Evolutionary conservation across 2,329 filamentous ascomycete species (phyloP).

Genomic region (Atkinsonella texensis): DNA sequence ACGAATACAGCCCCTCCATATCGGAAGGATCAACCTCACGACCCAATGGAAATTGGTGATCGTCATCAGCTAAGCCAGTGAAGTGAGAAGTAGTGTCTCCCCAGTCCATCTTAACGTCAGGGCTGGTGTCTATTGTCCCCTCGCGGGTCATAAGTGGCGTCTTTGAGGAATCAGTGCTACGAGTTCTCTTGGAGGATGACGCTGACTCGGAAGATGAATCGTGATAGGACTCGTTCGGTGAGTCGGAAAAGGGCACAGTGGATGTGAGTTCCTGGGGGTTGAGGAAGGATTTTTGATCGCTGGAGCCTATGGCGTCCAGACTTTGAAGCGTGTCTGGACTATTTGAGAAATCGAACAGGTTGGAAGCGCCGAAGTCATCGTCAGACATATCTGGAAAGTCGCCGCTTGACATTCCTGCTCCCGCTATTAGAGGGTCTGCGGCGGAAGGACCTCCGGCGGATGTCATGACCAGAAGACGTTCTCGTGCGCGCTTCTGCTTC

Average conservation of each 20-base stretch:
- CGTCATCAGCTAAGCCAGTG: constrained; percentile 25
- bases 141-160: constrained; percentile 29
- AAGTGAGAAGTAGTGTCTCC: constrained; percentile 17
- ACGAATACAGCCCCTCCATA: constrained; percentile 19
- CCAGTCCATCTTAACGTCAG: constrained; percentile 32
- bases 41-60: constrained; percentile 24
- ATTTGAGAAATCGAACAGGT: constrained; percentile 24
- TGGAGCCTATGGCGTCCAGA: constrained; percentile 18
- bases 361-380: constrained; percentile 22
- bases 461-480: constrained; percentile 23
- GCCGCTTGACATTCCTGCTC: constrained; percentile 24
- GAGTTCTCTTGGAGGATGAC: constrained; percentile 33
- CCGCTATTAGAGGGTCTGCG: constrained; percentile 28
- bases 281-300: constrained; percentile 20
- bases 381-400: constrained; percentile 27
- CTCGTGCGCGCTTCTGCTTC: constrained; percentile 10
- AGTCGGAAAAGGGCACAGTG: constrained; percentile 28
- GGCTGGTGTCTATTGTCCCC: constrained; percentile 30
- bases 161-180: constrained; percentile 34
- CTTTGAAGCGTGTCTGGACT: constrained; percentile 26
- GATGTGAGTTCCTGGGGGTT: constrained; percentile 22
- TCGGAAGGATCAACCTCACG: constrained; percentile 14
- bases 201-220: constrained; percentile 43
- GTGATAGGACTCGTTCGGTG: constrained; percentile 29
- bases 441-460: constrained; percentile 18